A percentile compares a stretch with the other conserved stretches of the same genome.
phyloP scores from a whole-genome alignment of 306 rosid genomes.

The Malus orientalis region DNA sequence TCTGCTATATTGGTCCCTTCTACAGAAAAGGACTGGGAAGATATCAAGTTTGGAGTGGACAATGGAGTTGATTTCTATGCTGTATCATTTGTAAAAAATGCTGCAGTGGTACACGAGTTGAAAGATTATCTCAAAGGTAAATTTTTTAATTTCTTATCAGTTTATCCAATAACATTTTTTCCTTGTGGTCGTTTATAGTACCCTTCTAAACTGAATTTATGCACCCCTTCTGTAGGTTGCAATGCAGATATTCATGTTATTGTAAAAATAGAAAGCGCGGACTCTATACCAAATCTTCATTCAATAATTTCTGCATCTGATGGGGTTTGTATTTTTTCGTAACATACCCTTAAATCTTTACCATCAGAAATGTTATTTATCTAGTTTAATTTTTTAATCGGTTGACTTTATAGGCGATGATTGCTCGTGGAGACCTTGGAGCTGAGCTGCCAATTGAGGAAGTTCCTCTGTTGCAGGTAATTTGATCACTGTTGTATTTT shows the following conservation, averaged over 20 bases:
- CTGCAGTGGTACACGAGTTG: conserved; percentile 82
- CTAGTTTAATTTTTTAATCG: background rate
- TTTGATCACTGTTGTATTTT: background rate
- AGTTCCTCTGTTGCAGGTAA: conserved; percentile 91
- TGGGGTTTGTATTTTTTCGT: conserved; percentile 60
- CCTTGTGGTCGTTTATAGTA: background rate
- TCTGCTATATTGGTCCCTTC: conserved; percentile 3
- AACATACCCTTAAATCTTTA: background rate
- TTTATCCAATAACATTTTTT: conserved; percentile 13
- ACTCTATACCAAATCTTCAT: conserved; percentile 87
- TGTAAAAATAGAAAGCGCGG: conserved; percentile 97
- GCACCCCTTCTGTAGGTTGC: conserved; percentile 37
- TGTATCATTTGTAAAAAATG: conserved; percentile 89
- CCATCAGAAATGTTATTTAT: background rate
- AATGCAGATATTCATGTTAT: conserved; percentile 78
- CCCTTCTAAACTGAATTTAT: conserved; percentile 16
- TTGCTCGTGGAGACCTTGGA: conserved; percentile 99
- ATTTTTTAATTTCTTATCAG: conserved; percentile 5
- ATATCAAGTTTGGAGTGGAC: conserved; percentile 96
- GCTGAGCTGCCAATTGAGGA: conserved; percentile 99
- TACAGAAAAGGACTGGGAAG: conserved; percentile 96
- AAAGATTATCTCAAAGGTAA: conserved; percentile 74
- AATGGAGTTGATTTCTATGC: conserved; percentile 94
- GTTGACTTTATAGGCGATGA: conserved; percentile 72
- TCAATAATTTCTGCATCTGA: conserved; percentile 85